Conservation (phyloP, 2,329 filamentous ascomycete genomes). For the Aplosporella prunicola region DNA sequence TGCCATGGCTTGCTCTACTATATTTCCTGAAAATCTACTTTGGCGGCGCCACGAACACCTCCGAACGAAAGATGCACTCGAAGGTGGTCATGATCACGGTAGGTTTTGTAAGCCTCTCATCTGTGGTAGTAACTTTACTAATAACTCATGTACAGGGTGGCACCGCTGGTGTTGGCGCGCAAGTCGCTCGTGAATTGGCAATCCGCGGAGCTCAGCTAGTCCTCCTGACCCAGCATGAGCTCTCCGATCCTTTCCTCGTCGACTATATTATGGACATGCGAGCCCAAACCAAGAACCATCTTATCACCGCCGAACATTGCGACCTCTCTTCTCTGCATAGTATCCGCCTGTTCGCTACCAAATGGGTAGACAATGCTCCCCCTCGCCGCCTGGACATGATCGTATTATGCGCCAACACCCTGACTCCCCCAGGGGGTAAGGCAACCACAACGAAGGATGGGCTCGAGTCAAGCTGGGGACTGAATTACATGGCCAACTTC, state of each 20-base stretch:
- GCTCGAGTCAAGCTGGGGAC: constrained; percentile 80
- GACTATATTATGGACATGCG: constrained; percentile 90
- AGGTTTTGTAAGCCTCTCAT: constrained; percentile 18
- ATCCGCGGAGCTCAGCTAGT: constrained; percentile 79
- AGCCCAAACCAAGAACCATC: constrained; percentile 62
- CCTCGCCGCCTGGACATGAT: constrained; percentile 84
- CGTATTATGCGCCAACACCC: constrained; percentile 72
- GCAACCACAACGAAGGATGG: constrained; percentile 62
- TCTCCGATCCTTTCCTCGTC: constrained; percentile 77
- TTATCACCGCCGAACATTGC: constrained; percentile 93
- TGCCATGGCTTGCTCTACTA: constrained; percentile 44
- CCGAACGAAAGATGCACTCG: constrained; percentile 81
- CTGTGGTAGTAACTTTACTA: constrained; percentile 10
- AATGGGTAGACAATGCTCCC: constrained; percentile 94
- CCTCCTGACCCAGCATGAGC: constrained; percentile 72
- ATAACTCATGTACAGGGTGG: constrained; percentile 50
- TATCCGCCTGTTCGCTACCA: constrained; percentile 85
- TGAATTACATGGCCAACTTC: constrained; percentile 94
- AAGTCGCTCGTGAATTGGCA: constrained; percentile 65
- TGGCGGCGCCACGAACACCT: constrained; percentile 61
- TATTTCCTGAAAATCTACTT: constrained; percentile 64
- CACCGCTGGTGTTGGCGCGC: constrained; percentile 83
- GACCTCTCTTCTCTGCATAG: constrained; percentile 83
- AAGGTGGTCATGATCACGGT: constrained; percentile 90
- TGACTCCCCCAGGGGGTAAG: constrained; percentile 58